Percentiles rank a stretch among this genome's conserved stretches.
These are phyloP conservation scores for Nigrograna mackinnonii DNA, from an alignment of 2,329 filamentous ascomycete genomes.

Conservation along the genomic window DNA sequence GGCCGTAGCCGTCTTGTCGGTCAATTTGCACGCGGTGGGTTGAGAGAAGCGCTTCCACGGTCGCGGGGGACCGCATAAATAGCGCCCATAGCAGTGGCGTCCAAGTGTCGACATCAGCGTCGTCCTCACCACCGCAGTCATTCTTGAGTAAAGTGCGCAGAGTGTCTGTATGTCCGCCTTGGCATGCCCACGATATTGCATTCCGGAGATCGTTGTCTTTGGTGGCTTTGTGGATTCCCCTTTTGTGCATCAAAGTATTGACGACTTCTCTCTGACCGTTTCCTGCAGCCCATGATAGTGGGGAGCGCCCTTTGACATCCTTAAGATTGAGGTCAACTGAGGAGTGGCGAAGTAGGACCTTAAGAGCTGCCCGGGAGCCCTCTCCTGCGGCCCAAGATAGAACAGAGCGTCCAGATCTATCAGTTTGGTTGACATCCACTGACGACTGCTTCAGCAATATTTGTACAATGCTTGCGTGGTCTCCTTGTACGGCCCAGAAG, in stretches of 20 bases:
- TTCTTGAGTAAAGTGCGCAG: constrained; percentile 32
- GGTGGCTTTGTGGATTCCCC: constrained; percentile 23
- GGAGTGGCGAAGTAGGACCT: constrained; percentile 22
- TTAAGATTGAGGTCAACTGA: constrained; percentile 27
- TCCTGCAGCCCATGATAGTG: constrained; percentile 35
- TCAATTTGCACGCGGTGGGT: constrained; percentile 34
- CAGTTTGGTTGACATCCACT: constrained; percentile 34
- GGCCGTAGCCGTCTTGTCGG: constrained; percentile 26
- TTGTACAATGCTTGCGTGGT: constrained; percentile 22
- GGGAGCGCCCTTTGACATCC: constrained; percentile 33
- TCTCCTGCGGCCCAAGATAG: constrained; percentile 41
- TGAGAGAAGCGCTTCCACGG: constrained; percentile 33
- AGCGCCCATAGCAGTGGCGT: constrained; percentile 43
- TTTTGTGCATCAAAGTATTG: constrained; percentile 23
- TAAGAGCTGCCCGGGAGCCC: constrained; percentile 24
- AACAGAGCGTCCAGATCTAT: constrained; percentile 33
- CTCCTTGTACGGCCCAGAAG: constrained; percentile 33
- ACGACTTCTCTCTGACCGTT: constrained; percentile 27
- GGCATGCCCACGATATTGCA: constrained; percentile 37
- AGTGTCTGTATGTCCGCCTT: constrained; percentile 20
- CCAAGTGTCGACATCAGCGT: constrained; percentile 38
- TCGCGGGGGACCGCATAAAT: constrained; percentile 21
- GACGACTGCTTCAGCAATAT: constrained; percentile 20
- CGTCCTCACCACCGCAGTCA: constrained; percentile 31
- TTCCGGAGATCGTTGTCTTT: constrained; percentile 35